Percentiles rank a stretch among this genome's conserved stretches.
phyloP scores from a whole-genome alignment of 495 filamentous ascomycete species.

The Rostrohypoxylon terebratum region DNA sequence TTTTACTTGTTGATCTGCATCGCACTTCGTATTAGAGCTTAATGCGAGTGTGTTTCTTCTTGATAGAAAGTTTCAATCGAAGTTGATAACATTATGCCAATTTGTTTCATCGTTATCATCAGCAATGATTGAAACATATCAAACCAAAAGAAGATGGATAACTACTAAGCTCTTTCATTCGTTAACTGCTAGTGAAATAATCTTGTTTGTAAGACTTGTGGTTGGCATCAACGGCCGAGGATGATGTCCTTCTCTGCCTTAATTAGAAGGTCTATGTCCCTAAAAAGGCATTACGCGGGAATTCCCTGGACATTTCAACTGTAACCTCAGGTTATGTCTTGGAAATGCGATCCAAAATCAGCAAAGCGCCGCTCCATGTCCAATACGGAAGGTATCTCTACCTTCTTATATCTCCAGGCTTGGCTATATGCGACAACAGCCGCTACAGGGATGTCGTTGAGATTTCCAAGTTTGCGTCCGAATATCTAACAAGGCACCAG shows the following conservation, averaged over 20 bases:
- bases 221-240: background rate
- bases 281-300: slow-evolving; percentile 8
- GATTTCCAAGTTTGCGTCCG: slow-evolving; percentile 3
- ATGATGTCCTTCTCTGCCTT: slow-evolving; percentile 16
- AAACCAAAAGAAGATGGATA: background rate
- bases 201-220: background rate
- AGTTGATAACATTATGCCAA: slow-evolving; percentile 30
- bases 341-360: slow-evolving; percentile 22
- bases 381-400: slow-evolving; percentile 26
- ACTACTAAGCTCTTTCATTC: background rate
- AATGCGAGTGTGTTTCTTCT: background rate
- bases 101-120: background rate
- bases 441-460: background rate
- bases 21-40: slow-evolving; percentile 29
- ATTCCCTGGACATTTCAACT: slow-evolving; percentile 11
- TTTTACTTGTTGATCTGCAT: slow-evolving; percentile 33
- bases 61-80: slow-evolving; percentile 1
- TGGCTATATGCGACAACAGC: slow-evolving; percentile 34
- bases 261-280: slow-evolving; percentile 24
- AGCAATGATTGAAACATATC: background rate
- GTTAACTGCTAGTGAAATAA: background rate
- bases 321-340: slow-evolving; percentile 5
- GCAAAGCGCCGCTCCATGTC: slow-evolving; percentile 26
- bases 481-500: background rate
- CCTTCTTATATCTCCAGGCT: slow-evolving; percentile 15